Evolutionary conservation across 2,329 filamentous ascomycete genomes (phyloP), one percentile per base, ranked within the genome.

Genomic region (Falciphora oryzae): DNA sequence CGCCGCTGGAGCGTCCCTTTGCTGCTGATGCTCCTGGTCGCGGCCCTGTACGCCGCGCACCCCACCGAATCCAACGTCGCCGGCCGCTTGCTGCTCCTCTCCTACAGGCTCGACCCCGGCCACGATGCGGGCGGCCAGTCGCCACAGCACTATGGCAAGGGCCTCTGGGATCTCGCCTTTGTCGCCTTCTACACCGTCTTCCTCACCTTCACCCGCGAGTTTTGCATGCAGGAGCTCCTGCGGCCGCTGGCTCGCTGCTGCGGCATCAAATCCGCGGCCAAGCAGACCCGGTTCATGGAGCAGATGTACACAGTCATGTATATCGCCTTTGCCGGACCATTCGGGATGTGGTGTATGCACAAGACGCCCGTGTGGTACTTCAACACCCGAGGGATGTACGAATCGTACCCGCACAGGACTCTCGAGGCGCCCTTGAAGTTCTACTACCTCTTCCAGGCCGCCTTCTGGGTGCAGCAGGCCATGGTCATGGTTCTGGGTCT

Each of bases 281-380:
- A 91, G 74, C 87, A 89, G 66, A 79, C 81, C 11, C 83, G 89
- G 6, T 92, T 92, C 78, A 89, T 90, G 85, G 89, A 92, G 73
- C 89, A 92, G 74, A 83, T 84, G 67, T 92, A 92, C 75, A 91
- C 89, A 0, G 89, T 87, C 0, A 78, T 91, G 13, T 92, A 92
- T 77, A 91, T 91, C 72, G 81, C 74, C 1, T 72, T 90, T 56
- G 85, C 89, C 57, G 89, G 88, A 0, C 88, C 88, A 0, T 84
- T 84, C 64, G 89, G 89, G 8, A 67, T 92, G 65, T 91, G 85
- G 69, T 85, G 91, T 65, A 92, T 92, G 89, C 83, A 80, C 63
- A 80, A 81, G 65, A 88, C 88, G 38, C 83, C 88, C 3, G 83
- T 91, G 35, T 92, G 89, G 89, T 92, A 90, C 72, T 92, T 92